Base-by-base conservation (phyloP, 495 filamentous ascomycete species). In the Penicillium malachiteum region DNA sequence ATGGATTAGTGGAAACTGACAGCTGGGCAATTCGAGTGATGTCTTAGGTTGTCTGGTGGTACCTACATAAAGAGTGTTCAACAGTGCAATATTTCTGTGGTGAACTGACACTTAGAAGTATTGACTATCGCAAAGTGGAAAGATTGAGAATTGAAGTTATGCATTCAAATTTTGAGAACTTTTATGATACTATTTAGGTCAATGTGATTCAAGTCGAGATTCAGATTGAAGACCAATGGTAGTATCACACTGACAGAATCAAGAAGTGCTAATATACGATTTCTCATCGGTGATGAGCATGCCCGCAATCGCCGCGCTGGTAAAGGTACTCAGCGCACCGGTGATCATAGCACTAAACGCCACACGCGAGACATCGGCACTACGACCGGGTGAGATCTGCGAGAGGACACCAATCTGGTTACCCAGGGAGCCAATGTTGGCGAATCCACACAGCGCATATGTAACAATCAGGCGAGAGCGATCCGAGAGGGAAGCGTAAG, bases 371-470 rank as follows among this genome's bases (percentile, higher is more conserved):
- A 96, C 84, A 65, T 93, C 88, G 16, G 85, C 89, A 56, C 78
- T 78, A 26, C 91, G 81, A 21, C 77, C 73, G 0, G 92, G 90
- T 1, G 88, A 83, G 47, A 96, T 80, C 74, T 96, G 91, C 0
- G 86, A 82, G 7, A 96, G 74, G 39, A 96, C 88, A 69, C 90
- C 89, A 53, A 92, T 92, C 69, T 95, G 90, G 52, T 88, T 92
- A 55, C 90, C 90, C 37, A 93, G 82, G 35, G 88, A 90, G 45
- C 84, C 83, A 56, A 93, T 85, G 68, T 93, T 95, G 44, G 86
- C 90, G 62, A 91, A 91, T 7, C 87, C 88, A 70, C 89, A 89
- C 34, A 87, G 77, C 1, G 83, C 82, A 54, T 87, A 89, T 13
- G 89, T 88, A 48, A 84, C 84, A 63, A 91, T 88, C 17, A 90